These are phyloP conservation scores for Corylus americana DNA, from an alignment of 306 rosid genomes.

Conservation along the genomic window DNA sequence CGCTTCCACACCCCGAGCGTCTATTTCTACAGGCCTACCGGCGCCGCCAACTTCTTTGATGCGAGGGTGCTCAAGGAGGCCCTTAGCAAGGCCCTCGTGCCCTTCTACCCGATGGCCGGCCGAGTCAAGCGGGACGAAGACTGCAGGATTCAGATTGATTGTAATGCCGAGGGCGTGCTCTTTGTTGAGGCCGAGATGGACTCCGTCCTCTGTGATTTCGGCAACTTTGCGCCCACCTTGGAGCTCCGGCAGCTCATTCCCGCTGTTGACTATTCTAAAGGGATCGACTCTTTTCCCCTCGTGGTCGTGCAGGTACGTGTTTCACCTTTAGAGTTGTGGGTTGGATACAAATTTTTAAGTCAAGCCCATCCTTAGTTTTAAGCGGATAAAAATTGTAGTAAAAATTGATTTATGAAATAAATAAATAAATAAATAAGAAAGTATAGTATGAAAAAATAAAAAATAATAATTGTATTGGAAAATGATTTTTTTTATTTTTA, in stretches of 20 bases:
- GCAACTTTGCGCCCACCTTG: slow-evolving; percentile 74
- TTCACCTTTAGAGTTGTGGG: too few species aligned
- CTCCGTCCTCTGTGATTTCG: slow-evolving; percentile 57
- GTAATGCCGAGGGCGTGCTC: slow-evolving; percentile 71
- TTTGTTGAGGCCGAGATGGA: slow-evolving; percentile 63
- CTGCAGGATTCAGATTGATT: slow-evolving; percentile 76
- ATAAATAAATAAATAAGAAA: too few species aligned
- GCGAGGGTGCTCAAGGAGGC: slow-evolving; percentile 52
- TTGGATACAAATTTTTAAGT: too few species aligned
- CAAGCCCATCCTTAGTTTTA: too few species aligned
- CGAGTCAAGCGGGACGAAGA: slow-evolving; percentile 64
- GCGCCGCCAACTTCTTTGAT: slow-evolving; percentile 56
- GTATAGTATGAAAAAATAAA: too few species aligned
- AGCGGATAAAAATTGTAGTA: too few species aligned
- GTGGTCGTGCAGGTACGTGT: slow-evolving; percentile 65
- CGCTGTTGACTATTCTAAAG: slow-evolving; percentile 58
- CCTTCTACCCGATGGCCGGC: slow-evolving; percentile 84
- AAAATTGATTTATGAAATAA: too few species aligned
- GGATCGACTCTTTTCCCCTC: slow-evolving; percentile 62
- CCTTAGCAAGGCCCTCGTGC: slow-evolving; percentile 64
- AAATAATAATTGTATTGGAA: too few species aligned
- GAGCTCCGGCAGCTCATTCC: slow-evolving; percentile 81
- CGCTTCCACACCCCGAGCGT: slow-evolving; percentile 74
- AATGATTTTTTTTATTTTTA: too few species aligned
- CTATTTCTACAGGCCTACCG: slow-evolving; percentile 58